phyloP scores from a whole-genome alignment of 768 basidiomycete species.

The Boletus huronensis region DNA sequence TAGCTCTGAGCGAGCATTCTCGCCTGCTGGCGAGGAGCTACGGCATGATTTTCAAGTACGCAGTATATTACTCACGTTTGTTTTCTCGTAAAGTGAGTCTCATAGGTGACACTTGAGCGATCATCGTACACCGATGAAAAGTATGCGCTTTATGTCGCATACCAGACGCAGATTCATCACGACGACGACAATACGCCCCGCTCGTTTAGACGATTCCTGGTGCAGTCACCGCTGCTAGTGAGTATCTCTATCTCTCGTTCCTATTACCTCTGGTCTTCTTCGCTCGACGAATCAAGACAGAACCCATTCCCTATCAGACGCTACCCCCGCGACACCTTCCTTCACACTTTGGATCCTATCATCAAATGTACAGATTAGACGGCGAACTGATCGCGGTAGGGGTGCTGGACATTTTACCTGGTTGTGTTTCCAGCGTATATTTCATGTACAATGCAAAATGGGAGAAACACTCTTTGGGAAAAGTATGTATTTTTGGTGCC shows the following conservation, averaged over 20 bases:
- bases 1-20: slow-evolving; percentile 45
- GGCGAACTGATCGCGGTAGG: slow-evolving; percentile 79
- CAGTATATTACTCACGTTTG: not conserved
- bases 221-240: slow-evolving; percentile 72
- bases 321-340: slow-evolving; percentile 60
- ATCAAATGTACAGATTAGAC: slow-evolving; percentile 84
- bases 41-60: slow-evolving; percentile 61
- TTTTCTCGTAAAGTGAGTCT: not conserved
- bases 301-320: slow-evolving; percentile 56
- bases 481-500: slow-evolving; percentile 41
- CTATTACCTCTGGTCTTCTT: not conserved
- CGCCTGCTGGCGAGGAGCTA: slow-evolving; percentile 25
- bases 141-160: slow-evolving; percentile 69
- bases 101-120: slow-evolving; percentile 70
- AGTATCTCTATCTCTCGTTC: slow-evolving; percentile 22
- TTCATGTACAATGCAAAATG: slow-evolving; percentile 82
- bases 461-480: slow-evolving; percentile 72
- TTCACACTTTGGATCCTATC: slow-evolving; percentile 83
- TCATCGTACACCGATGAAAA: slow-evolving; percentile 79
- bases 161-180: slow-evolving; percentile 76
- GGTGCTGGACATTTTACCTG: slow-evolving; percentile 87
- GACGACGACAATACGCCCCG: slow-evolving; percentile 50
- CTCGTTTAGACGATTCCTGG: slow-evolving; percentile 73
- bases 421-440: slow-evolving; percentile 81
- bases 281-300: slow-evolving; percentile 37